Conservation (phyloP, 1,139 yeast genomes). For the Yamadazyma triangularis region DNA sequence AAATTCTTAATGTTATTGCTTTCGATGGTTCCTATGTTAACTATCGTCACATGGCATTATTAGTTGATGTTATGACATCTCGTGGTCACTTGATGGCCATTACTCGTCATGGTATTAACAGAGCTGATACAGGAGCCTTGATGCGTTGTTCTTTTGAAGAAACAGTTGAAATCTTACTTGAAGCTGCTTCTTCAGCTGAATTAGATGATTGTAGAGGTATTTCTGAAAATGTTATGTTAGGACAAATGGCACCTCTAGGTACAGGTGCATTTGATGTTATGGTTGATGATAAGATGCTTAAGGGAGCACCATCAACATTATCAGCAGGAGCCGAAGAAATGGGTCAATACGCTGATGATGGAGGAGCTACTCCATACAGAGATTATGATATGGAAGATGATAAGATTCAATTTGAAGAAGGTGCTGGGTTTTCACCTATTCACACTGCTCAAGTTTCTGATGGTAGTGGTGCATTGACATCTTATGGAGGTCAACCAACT, state of each 20-base stretch:
- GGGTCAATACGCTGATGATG: constrained; percentile 42
- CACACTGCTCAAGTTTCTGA: constrained; percentile 83
- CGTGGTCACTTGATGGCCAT: constrained; percentile 98
- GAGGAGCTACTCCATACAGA: constrained; percentile 94
- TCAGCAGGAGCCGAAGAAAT: background rate
- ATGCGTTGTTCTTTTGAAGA: constrained; percentile 99
- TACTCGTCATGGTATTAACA: constrained; percentile 98
- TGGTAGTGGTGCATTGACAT: constrained; percentile 87
- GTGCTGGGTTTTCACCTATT: constrained; percentile 90
- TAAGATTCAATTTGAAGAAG: constrained; percentile 71
- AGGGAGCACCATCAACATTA: constrained; percentile 53
- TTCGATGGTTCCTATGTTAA: constrained; percentile 99
- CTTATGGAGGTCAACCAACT: constrained; percentile 66
- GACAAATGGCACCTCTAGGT: constrained; percentile 98
- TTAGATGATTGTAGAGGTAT: constrained; percentile 98
- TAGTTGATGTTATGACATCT: constrained; percentile 98
- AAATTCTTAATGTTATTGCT: constrained; percentile 94
- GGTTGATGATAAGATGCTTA: constrained; percentile 87
- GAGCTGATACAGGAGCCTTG: constrained; percentile 97
- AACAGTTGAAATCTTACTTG: constrained; percentile 94
- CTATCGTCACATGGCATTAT: constrained; percentile 95
- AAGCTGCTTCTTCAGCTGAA: constrained; percentile 98
- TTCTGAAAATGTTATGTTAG: constrained; percentile 95
- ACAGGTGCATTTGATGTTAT: constrained; percentile 97
- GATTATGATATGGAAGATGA: constrained; percentile 75